Percentiles rank a stretch among this genome's conserved stretches.
These are phyloP conservation scores for Thelonectria olida DNA, from an alignment of 2,329 filamentous ascomycete species.

Conservation along the genomic window DNA sequence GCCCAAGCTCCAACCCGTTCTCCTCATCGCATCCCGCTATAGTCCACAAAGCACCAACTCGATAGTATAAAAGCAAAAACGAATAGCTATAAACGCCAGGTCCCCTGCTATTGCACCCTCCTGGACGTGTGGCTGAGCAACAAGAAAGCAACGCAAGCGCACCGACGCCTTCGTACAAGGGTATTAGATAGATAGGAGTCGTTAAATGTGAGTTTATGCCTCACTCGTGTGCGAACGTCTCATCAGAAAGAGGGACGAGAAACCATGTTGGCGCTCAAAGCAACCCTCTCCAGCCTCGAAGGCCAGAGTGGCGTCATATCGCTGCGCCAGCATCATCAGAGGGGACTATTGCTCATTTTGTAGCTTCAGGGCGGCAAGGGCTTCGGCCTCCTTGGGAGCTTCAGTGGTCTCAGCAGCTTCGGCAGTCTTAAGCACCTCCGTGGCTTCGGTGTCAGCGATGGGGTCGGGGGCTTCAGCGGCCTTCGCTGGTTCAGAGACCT, in stretches of 20 bases:
- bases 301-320: background rate
- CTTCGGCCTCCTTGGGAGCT: background rate
- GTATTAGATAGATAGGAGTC: constrained; percentile 43
- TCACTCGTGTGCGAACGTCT: constrained; percentile 19
- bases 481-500: constrained; percentile 17
- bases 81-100: constrained; percentile 35
- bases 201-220: constrained; percentile 31
- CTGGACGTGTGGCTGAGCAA: constrained; percentile 30
- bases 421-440: background rate
- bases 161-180: constrained; percentile 36
- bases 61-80: constrained; percentile 19
- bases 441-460: background rate
- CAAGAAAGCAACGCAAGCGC: constrained; percentile 36
- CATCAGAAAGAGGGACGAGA: constrained; percentile 3
- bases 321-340: background rate
- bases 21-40: constrained; percentile 30
- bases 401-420: constrained; percentile 15
- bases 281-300: too few relatives aligned
- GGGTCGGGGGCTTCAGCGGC: constrained; percentile 17
- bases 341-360: constrained; percentile 26
- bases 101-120: constrained; percentile 32
- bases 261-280: too few relatives aligned
- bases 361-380: constrained; percentile 16
- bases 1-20: constrained; percentile 21
- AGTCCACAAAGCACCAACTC: constrained; percentile 20